Evolutionary conservation across 202 grass and related monocot genomes (phyloP).

Genomic region (Setaria viridis): DNA sequence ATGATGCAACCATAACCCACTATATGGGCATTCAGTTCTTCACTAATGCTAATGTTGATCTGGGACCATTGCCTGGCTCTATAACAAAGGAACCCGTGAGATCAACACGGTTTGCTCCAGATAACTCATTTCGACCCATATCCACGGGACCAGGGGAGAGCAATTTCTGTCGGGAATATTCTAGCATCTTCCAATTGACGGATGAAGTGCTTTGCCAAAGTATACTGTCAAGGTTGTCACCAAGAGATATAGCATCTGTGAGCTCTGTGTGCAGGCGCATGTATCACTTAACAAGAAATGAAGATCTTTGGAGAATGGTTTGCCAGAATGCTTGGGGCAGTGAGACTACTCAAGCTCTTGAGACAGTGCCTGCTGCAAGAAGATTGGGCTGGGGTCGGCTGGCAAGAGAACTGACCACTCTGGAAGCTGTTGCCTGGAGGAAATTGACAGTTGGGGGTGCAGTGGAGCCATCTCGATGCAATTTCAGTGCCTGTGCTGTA

Average conservation of each 20-base stretch:
- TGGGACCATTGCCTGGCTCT: constrained; percentile 72
- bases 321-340: constrained; percentile 92
- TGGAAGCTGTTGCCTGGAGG: constrained; percentile 88
- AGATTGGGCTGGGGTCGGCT: constrained; percentile 81
- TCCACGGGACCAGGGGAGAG: constrained; percentile 42
- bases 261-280: constrained; percentile 76
- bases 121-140: constrained; percentile 57
- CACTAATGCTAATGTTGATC: constrained; percentile 71
- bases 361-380: constrained; percentile 76
- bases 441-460: constrained; percentile 87
- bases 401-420: constrained; percentile 86
- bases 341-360: constrained; percentile 85
- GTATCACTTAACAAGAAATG: constrained; percentile 73
- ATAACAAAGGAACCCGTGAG: constrained; percentile 59
- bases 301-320: constrained; percentile 97
- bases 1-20: constrained; percentile 81
- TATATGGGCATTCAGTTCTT: constrained; percentile 94
- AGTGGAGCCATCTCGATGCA: constrained; percentile 93
- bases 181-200: constrained; percentile 76
- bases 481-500: constrained; percentile 95
- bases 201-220: constrained; percentile 91
- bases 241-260: constrained; percentile 95
- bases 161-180: constrained; percentile 73
- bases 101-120: constrained; percentile 53
- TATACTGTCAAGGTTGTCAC: constrained; percentile 78